phyloP scores from a whole-genome alignment of 139 green algal genomes.

The Haematococcus lacustris region DNA sequence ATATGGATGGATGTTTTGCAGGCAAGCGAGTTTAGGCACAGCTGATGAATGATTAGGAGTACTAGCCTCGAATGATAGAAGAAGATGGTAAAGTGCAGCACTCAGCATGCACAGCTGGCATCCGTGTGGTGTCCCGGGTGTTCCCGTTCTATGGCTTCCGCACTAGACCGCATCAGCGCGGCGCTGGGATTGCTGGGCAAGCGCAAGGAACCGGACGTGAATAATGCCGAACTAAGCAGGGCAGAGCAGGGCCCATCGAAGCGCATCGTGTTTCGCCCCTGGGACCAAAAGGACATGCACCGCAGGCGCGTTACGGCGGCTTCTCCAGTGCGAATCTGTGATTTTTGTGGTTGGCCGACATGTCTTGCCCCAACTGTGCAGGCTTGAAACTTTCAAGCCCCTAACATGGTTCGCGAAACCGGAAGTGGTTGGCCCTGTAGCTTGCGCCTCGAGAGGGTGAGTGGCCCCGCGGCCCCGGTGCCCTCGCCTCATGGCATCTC shows the following conservation, averaged over 20 bases:
- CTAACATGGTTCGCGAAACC: constrained; percentile 72
- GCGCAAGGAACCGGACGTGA: constrained; percentile 1
- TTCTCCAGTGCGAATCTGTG: neutral
- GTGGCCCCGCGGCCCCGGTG: neutral
- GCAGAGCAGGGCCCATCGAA: neutral
- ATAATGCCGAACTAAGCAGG: neutral
- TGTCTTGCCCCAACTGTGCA: neutral
- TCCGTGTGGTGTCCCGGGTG: too few species aligned
- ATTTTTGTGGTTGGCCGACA: neutral
- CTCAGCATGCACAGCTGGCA: too few species aligned
- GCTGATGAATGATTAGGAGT: too few species aligned
- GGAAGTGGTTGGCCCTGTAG: constrained; percentile 30
- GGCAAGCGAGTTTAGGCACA: too few species aligned
- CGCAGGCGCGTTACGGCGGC: constrained; percentile 7
- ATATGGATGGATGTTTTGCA: too few species aligned
- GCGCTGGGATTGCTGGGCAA: constrained; percentile 12
- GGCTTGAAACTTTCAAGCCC: constrained; percentile 49
- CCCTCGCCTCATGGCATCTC: neutral
- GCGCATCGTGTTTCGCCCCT: constrained; percentile 20
- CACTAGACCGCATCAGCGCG: constrained; percentile 4
- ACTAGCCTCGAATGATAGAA: too few species aligned
- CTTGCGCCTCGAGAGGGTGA: constrained; percentile 47
- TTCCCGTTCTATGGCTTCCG: constrained; percentile 18
- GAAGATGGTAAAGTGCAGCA: too few species aligned
- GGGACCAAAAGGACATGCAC: constrained; percentile 60